A percentile compares a stretch with the other conserved stretches of the same genome.
These are phyloP conservation scores for Lecanicillium sp. DNA, from an alignment of 2,329 filamentous ascomycete species.

Conservation along the genomic window DNA sequence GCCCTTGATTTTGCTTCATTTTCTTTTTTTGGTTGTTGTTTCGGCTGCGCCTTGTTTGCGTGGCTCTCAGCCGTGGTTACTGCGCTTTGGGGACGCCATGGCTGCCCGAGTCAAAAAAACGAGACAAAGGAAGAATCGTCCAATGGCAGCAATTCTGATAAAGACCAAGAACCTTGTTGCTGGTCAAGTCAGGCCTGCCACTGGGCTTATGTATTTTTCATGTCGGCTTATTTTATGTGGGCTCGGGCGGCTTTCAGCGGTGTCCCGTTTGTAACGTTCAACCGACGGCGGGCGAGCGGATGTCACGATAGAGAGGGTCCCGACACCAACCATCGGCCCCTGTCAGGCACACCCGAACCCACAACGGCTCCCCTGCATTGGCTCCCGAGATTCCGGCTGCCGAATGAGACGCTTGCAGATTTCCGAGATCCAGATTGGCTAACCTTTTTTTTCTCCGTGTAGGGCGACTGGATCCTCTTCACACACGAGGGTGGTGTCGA, in stretches of 20 bases:
- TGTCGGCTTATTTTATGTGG: constrained; percentile 6
- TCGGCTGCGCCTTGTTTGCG: constrained; percentile 1
- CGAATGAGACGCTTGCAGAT: neutral
- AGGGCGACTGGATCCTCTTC: constrained; percentile 99
- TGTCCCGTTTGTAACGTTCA: constrained; percentile 18
- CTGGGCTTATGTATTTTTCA: constrained; percentile 9
- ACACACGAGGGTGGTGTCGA: constrained; percentile 99
- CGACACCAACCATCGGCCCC: constrained; percentile 3
- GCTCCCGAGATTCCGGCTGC: neutral
- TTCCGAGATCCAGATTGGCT: constrained; percentile 17
- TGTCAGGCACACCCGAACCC: constrained; percentile 9
- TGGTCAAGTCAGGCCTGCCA: no score
- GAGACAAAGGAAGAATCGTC: no score
- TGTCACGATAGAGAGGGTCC: constrained; percentile 24
- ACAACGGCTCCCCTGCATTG: constrained; percentile 8
- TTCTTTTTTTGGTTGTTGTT: constrained; percentile 12
- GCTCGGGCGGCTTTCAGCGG: constrained; percentile 6
- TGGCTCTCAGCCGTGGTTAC: no score
- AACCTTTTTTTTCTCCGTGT: constrained; percentile 24
- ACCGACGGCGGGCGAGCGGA: constrained; percentile 30
- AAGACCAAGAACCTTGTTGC: no score
- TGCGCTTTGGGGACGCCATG: no score
- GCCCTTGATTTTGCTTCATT: constrained; percentile 10
- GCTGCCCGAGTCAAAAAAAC: no score
- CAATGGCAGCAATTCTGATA: no score